Conservation (phyloP, 345 rosid genomes). For the Streptanthus diversifolius region DNA sequence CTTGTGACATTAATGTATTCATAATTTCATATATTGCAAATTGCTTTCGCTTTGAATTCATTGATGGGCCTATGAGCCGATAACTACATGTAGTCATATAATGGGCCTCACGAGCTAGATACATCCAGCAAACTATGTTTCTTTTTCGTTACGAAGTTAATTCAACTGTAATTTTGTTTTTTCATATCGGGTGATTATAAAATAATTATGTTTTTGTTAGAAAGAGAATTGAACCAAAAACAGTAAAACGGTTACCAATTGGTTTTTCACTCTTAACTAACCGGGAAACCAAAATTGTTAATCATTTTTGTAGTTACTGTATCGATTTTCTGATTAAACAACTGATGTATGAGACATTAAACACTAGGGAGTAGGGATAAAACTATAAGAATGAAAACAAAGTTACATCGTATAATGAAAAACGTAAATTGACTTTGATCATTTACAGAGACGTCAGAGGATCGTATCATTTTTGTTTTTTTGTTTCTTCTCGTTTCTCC, state of each 20-base stretch:
- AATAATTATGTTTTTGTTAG: too few relatives aligned
- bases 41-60: not conserved
- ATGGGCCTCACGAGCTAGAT: constrained; percentile 11
- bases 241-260: not conserved
- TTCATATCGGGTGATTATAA: too few relatives aligned
- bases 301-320: not conserved
- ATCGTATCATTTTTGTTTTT: constrained; percentile 27
- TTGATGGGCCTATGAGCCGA: constrained; percentile 3
- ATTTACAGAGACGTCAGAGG: constrained; percentile 35
- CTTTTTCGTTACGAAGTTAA: not conserved
- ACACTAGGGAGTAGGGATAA: not conserved
- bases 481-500: constrained; percentile 23
- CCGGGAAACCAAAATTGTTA: not conserved
- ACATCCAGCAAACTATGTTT: not conserved
- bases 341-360: not conserved
- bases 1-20: not conserved
- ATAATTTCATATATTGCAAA: not conserved
- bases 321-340: not conserved
- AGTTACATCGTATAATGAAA: constrained; percentile 21
- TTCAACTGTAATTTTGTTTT: too few relatives aligned
- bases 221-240: not conserved
- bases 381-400: constrained; percentile 15
- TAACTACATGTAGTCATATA: not conserved
- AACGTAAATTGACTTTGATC: constrained; percentile 27
- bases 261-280: not conserved